Evolutionary conservation across 2,329 filamentous ascomycete genomes (phyloP).

Genomic region (Aureobasidium lini): DNA sequence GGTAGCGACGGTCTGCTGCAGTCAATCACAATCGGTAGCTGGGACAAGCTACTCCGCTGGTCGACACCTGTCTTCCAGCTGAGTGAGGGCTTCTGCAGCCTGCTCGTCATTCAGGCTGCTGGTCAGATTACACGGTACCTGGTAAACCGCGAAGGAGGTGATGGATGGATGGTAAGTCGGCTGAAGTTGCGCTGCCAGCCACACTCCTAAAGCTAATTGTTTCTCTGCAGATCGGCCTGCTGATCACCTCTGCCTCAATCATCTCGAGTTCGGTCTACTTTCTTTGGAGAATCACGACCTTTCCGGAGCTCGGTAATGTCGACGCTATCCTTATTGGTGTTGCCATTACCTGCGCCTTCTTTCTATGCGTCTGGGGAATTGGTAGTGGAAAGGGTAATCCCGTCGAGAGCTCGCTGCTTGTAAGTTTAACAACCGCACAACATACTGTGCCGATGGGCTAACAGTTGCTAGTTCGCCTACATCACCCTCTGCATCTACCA

Average conservation of each 20-base stretch:
- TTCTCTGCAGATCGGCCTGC: slow-evolving; percentile 63
- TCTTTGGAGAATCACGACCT: slow-evolving; percentile 87
- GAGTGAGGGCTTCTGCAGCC: slow-evolving; percentile 89
- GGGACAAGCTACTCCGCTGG: slow-evolving; percentile 83
- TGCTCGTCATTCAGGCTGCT: slow-evolving; percentile 89
- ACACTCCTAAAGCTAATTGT: slow-evolving; percentile 28
- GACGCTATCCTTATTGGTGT: slow-evolving; percentile 90
- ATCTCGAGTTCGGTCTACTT: slow-evolving; percentile 95
- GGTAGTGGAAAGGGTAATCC: slow-evolving; percentile 89
- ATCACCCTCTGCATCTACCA: slow-evolving; percentile 98
- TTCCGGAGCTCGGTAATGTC: slow-evolving; percentile 85
- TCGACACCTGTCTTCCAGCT: slow-evolving; percentile 93
- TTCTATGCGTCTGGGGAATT: slow-evolving; percentile 89
- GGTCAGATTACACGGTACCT: slow-evolving; percentile 93
- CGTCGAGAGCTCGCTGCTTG: slow-evolving; percentile 82
- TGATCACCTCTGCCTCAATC: slow-evolving; percentile 81
- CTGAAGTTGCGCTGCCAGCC: background rate
- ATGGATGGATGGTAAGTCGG: slow-evolving; percentile 83
- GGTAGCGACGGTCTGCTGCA: slow-evolving; percentile 79
- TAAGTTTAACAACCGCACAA: slow-evolving; percentile 22
- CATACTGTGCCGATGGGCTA: background rate
- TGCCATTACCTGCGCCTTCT: slow-evolving; percentile 84
- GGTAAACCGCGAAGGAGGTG: slow-evolving; percentile 85
- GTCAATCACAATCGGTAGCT: slow-evolving; percentile 69
- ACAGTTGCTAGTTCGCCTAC: slow-evolving; percentile 64